A percentile compares a stretch with the other conserved stretches of the same genome.
Conservation (phyloP, 768 basidiomycete species). For the Pleurotus djamor region DNA sequence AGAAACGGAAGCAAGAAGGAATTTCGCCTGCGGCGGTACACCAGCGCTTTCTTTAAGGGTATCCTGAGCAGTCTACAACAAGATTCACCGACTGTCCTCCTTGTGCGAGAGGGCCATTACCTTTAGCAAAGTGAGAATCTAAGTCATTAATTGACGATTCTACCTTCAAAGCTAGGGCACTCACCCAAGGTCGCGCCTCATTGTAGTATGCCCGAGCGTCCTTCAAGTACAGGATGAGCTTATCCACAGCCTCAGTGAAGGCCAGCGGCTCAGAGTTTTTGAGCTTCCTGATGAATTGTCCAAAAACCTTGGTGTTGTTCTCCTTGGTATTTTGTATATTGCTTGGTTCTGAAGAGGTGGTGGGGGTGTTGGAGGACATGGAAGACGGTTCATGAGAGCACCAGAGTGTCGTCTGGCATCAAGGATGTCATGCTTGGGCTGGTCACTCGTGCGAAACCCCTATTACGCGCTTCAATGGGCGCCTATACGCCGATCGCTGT, state of each 20-base stretch:
- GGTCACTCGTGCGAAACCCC: not conserved
- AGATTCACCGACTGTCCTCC: not conserved
- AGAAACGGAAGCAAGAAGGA: not conserved
- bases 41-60: not conserved
- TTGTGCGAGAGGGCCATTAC: not conserved
- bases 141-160: not conserved
- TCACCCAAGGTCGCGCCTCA: not conserved
- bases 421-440: not conserved
- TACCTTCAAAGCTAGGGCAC: not conserved
- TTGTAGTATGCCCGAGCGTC: conserved; percentile 4
- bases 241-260: not conserved
- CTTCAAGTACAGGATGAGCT: not conserved
- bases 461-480: not conserved
- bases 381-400: not conserved
- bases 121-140: not conserved
- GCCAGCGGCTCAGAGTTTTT: not conserved
- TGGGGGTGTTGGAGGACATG: not conserved
- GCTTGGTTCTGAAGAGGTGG: not conserved
- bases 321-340: not conserved
- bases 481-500: not conserved
- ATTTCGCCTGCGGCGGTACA: not conserved
- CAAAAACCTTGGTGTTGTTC: not conserved
- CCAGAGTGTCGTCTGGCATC: no score
- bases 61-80: not conserved
- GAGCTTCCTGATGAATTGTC: not conserved